phyloP scores from a whole-genome alignment of 2,329 filamentous ascomycete species.

The Talaromyces sp. region DNA sequence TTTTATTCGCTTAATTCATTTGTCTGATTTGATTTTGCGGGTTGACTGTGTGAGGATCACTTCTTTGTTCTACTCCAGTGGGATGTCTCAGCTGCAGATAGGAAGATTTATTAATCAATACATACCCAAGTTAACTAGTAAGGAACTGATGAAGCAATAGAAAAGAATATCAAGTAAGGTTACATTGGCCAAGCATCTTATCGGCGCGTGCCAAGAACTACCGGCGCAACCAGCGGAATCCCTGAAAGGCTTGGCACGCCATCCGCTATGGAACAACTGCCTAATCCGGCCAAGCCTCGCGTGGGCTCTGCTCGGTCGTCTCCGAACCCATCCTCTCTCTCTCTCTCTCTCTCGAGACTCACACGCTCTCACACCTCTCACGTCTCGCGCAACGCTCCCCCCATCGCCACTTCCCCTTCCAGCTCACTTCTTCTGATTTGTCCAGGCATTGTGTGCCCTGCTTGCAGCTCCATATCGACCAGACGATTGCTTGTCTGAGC shows the following conservation, averaged over 20 bases:
- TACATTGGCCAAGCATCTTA: not conserved
- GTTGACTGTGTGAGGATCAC: not conserved
- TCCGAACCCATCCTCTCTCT: not conserved
- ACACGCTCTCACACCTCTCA: no score
- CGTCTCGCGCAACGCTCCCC: no score
- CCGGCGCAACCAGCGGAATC: not conserved
- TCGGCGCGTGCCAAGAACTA: slow-evolving; percentile 3
- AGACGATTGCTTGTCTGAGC: not conserved
- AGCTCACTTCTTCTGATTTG: not conserved
- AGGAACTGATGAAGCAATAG: no score
- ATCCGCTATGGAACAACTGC: slow-evolving; percentile 3
- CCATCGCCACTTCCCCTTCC: not conserved
- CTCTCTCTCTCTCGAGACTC: no score
- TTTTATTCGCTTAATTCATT: no score
- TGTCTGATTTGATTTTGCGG: no score
- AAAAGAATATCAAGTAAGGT: no score
- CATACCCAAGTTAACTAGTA: no score
- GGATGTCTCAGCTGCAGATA: not conserved
- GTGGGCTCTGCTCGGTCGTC: not conserved
- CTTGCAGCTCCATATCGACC: not conserved
- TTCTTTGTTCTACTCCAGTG: no score
- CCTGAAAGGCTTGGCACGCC: not conserved
- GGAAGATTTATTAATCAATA: not conserved
- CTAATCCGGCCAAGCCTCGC: slow-evolving; percentile 6
- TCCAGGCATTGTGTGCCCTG: not conserved